phyloP scores from a whole-genome alignment of 139 green algal species.

The Closterium sp. region DNA sequence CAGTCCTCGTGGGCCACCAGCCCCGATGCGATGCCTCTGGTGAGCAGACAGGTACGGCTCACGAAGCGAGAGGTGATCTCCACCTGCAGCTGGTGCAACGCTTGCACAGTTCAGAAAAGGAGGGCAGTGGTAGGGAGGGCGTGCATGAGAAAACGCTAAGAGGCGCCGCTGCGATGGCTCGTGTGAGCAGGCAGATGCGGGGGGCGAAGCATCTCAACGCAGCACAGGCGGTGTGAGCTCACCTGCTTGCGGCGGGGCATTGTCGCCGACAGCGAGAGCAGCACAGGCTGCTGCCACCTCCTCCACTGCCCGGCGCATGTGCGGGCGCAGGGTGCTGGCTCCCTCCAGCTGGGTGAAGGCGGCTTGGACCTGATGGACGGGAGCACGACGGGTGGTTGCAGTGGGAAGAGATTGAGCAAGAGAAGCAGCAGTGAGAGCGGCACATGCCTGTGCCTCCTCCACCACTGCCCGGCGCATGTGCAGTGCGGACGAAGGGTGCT shows the following conservation, averaged over 20 bases:
- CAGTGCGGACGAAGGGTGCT: no score
- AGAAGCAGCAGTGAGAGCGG: no score
- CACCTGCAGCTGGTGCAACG: slow-evolving; percentile 7
- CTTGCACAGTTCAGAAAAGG: background rate
- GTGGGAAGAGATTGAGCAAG: background rate
- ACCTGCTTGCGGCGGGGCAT: slow-evolving; percentile 14
- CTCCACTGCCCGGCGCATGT: slow-evolving; percentile 24
- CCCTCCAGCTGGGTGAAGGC: slow-evolving; percentile 13
- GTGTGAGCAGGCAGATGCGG: background rate
- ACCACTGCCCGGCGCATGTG: no score
- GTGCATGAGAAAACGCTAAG: background rate
- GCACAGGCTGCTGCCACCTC: background rate
- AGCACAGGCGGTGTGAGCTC: background rate
- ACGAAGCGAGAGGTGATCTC: slow-evolving; percentile 31
- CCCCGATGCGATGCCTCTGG: background rate
- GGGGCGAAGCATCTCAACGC: background rate
- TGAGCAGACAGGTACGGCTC: slow-evolving; percentile 5
- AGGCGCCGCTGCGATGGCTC: no score
- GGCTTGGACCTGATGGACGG: background rate
- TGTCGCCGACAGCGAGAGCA: slow-evolving; percentile 6
- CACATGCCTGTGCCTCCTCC: background rate
- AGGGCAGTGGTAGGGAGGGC: background rate
- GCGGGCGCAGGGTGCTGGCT: slow-evolving; percentile 17
- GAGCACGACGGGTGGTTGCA: background rate
- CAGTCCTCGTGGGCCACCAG: background rate